phyloP scores from a whole-genome alignment of 106 monocot genomes.

The Cymbidium sinense region DNA sequence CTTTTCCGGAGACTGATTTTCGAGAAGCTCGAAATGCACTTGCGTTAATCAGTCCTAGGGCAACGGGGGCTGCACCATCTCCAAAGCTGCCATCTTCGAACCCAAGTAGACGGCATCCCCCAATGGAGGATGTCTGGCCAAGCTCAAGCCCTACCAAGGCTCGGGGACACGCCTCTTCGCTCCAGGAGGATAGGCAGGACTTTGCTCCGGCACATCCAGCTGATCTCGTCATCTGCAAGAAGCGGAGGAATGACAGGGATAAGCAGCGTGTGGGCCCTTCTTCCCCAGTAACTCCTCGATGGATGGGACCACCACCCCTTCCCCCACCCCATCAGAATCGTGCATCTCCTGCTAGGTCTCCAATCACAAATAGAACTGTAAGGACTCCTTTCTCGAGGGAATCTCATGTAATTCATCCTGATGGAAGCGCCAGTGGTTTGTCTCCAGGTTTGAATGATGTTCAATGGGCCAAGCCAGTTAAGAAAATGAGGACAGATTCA shows the following conservation, averaged over 20 bases:
- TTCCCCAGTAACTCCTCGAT: constrained; percentile 32
- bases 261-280: constrained; percentile 35
- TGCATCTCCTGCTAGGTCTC: constrained; percentile 16
- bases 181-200: not conserved
- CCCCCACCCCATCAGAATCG: constrained; percentile 23
- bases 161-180: not conserved
- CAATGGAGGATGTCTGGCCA: constrained; percentile 10
- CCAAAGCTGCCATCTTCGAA: constrained; percentile 11
- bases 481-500: constrained; percentile 79
- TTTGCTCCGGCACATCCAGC: constrained; percentile 48
- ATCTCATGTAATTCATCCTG: constrained; percentile 12
- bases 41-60: constrained; percentile 10
- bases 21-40: constrained; percentile 26
- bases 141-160: constrained; percentile 5
- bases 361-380: constrained; percentile 12
- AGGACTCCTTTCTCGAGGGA: constrained; percentile 34
- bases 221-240: constrained; percentile 86
- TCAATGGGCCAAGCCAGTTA: constrained; percentile 92
- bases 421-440: constrained; percentile 4
- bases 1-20: constrained; percentile 57
- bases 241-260: constrained; percentile 91
- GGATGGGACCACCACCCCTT: constrained; percentile 19
- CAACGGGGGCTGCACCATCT: constrained; percentile 10
- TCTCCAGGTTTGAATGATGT: constrained; percentile 39
- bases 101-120: constrained; percentile 29